phyloP scores from a whole-genome alignment of 345 rosid species.

The Bretschneidera sinensis region DNA sequence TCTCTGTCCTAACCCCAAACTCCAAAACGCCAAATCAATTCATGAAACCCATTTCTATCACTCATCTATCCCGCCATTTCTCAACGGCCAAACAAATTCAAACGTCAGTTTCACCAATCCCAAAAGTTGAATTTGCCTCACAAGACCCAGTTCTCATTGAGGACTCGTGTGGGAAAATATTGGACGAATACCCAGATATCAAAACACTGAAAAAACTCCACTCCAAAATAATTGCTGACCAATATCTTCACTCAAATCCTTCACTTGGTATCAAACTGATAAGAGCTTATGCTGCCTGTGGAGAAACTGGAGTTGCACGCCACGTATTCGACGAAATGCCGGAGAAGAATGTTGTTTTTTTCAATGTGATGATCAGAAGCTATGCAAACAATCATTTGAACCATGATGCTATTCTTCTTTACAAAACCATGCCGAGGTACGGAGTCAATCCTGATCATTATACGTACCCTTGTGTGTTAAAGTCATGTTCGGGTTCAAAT shows the following conservation, averaged over 20 bases:
- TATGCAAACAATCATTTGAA: conserved; percentile 45
- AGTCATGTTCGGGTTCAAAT: conserved; percentile 62
- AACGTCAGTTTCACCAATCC: conserved; percentile 16
- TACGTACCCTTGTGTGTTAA: conserved; percentile 64
- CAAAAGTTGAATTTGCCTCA: conserved; percentile 4
- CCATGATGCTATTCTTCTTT: conserved; percentile 42
- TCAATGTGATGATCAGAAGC: conserved; percentile 76
- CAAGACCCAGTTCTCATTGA: conserved; percentile 18
- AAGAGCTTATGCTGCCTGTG: conserved; percentile 46
- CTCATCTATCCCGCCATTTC: conserved; percentile 27
- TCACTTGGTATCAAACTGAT: conserved; percentile 57
- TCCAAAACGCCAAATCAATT: not conserved
- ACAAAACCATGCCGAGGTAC: conserved; percentile 33
- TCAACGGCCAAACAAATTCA: conserved; percentile 15
- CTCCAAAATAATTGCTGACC: conserved; percentile 30
- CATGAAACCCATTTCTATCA: conserved; percentile 38
- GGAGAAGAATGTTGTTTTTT: conserved; percentile 55
- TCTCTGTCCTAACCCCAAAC: not conserved
- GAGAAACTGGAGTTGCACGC: conserved; percentile 44
- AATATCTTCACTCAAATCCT: conserved; percentile 26
- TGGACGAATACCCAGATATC: conserved; percentile 51
- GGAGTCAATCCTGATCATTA: conserved; percentile 54
- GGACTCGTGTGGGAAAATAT: conserved; percentile 30
- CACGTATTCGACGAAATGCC: conserved; percentile 64
- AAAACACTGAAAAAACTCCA: conserved; percentile 45